Conservation (phyloP, 352 stramenopile species). For the Phytopythium delawarense region DNA sequence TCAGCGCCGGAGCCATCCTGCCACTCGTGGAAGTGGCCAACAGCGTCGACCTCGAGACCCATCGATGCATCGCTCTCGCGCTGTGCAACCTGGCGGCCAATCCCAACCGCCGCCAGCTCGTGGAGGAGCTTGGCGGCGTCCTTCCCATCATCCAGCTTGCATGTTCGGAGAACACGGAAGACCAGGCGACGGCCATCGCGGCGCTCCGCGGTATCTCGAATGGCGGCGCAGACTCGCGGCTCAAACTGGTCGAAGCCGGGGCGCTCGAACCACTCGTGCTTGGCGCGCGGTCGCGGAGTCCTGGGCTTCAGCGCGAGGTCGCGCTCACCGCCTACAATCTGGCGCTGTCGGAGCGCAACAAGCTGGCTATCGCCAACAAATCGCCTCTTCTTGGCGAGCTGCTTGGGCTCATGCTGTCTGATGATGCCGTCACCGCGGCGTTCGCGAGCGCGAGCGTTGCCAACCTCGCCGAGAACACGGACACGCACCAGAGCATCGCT, state of each 20-base stretch:
- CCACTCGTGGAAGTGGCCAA: conserved; percentile 93
- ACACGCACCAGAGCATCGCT: conserved; percentile 85
- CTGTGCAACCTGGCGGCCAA: conserved; percentile 95
- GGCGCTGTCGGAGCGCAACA: conserved; percentile 94
- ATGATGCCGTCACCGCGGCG: conserved; percentile 60
- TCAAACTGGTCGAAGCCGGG: conserved; percentile 88
- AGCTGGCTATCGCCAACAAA: conserved; percentile 82
- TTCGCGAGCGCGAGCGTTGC: conserved; percentile 85
- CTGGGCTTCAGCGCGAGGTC: conserved; percentile 83
- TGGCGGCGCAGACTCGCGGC: conserved; percentile 62
- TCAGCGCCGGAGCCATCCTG: conserved; percentile 84
- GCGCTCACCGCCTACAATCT: conserved; percentile 90
- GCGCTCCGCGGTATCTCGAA: conserved; percentile 90
- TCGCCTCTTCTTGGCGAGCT: conserved; percentile 79
- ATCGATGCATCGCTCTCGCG: conserved; percentile 95
- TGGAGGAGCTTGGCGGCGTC: conserved; percentile 92
- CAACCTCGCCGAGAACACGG: conserved; percentile 91
- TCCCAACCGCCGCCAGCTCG: conserved; percentile 70
- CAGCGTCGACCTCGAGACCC: conserved; percentile 90
- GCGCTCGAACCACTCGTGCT: conserved; percentile 87
- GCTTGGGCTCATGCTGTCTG: conserved; percentile 81
- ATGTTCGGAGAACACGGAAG: conserved; percentile 81
- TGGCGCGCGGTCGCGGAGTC: conserved; percentile 62
- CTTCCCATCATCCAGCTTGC: conserved; percentile 94
- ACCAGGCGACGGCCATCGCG: conserved; percentile 91